These are phyloP conservation scores for Coccomyxa sp. DNA, from an alignment of 139 green algal genomes.

Conservation along the genomic window DNA sequence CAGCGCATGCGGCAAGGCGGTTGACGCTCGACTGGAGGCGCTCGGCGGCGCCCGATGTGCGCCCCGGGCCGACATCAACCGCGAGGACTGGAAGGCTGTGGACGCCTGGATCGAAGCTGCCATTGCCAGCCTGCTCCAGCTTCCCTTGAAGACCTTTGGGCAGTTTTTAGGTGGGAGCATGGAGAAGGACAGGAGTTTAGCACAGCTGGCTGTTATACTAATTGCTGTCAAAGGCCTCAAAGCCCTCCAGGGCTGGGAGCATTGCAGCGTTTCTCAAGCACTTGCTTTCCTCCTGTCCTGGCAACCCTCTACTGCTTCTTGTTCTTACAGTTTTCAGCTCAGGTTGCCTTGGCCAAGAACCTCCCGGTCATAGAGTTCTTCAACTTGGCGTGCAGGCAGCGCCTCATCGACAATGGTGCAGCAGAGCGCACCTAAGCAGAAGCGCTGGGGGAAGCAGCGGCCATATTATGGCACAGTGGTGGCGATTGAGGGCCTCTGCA, in stretches of 20 bases:
- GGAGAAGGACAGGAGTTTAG: no score
- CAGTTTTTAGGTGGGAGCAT: conserved; percentile 16
- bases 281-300: no score
- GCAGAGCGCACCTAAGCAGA: conserved; percentile 5
- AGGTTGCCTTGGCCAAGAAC: no score
- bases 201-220: no score
- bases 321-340: no score
- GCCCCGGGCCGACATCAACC: conserved; percentile 62
- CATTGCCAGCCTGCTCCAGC: conserved; percentile 29
- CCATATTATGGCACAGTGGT: conserved; percentile 59
- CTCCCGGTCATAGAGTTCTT: no score
- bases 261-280: no score
- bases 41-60: conserved; percentile 39
- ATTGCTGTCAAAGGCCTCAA: no score
- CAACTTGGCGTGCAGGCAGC: no score
- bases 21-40: conserved; percentile 60
- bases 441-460: conserved; percentile 46
- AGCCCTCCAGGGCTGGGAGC: no score
- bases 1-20: conserved; percentile 70
- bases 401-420: no score
- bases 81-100: conserved; percentile 75
- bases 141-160: conserved; percentile 43
- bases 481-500: conserved; percentile 66
- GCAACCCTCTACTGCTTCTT: no score
- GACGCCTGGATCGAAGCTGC: conserved; percentile 62